phyloP scores from a whole-genome alignment of 495 filamentous ascomycete species.

The Penicillium herquei region DNA sequence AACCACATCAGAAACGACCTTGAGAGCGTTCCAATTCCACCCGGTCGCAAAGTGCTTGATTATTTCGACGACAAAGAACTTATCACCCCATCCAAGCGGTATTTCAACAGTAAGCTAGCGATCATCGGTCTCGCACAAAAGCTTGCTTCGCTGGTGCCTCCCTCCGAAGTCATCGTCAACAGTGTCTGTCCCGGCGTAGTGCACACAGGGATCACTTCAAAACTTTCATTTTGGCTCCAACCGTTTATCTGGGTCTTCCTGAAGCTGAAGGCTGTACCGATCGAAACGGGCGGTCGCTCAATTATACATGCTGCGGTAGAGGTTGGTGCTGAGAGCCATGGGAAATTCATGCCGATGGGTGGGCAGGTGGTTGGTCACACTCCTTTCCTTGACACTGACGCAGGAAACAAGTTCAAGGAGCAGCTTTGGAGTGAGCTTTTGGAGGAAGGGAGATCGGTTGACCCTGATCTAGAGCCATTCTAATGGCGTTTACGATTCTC shows the following conservation, averaged over 20 bases:
- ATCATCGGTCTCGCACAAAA: conserved; percentile 23
- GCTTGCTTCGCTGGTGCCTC: conserved; percentile 14
- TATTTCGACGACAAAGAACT: conserved; percentile 19
- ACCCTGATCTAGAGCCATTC: too few species aligned
- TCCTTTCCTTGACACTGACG: background rate
- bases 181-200: conserved; percentile 31
- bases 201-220: conserved; percentile 11
- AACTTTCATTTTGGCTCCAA: conserved; percentile 12
- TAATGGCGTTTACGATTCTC: too few species aligned
- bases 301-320: conserved; percentile 18
- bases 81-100: conserved; percentile 9
- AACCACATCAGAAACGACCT: conserved; percentile 19
- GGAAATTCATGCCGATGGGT: conserved; percentile 13
- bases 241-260: conserved; percentile 10
- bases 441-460: background rate
- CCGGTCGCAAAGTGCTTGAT: conserved; percentile 8
- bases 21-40: conserved; percentile 4
- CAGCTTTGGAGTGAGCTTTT: conserved; percentile 4
- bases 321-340: conserved; percentile 23
- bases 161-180: conserved; percentile 24
- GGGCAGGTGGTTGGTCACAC: background rate
- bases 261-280: conserved; percentile 3
- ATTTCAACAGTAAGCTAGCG: conserved; percentile 27
- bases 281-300: conserved; percentile 11
- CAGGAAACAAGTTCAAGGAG: background rate